Percentiles rank a stretch among this genome's conserved stretches.
phyloP scores from a whole-genome alignment of 495 filamentous ascomycete species.

The Cetradonia linearis region DNA sequence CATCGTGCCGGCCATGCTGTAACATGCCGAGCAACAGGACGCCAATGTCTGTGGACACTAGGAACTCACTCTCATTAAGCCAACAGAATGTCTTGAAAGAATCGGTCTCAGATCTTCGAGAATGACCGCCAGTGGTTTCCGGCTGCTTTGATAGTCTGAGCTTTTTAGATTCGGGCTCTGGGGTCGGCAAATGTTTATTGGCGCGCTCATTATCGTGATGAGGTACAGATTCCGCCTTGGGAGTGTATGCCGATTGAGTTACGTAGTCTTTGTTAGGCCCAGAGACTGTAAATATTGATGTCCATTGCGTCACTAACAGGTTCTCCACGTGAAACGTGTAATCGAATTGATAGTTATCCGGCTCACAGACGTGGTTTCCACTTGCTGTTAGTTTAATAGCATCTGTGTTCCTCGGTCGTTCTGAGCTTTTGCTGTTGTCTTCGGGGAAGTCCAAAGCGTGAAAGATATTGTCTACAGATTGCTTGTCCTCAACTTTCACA shows the following conservation, averaged over 20 bases:
- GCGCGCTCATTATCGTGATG: not conserved
- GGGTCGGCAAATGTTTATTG: not conserved
- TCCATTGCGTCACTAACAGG: not conserved
- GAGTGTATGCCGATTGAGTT: slow-evolving; percentile 9
- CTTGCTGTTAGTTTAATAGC: slow-evolving; percentile 5
- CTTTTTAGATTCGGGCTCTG: not conserved
- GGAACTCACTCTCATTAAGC: slow-evolving; percentile 43
- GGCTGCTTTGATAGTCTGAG: not conserved
- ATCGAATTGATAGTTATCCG: slow-evolving; percentile 23
- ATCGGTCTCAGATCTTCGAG: slow-evolving; percentile 28
- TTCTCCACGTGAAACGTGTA: slow-evolving; percentile 22
- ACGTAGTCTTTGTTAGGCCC: slow-evolving; percentile 5
- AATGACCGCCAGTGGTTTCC: not conserved
- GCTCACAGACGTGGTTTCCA: slow-evolving; percentile 26
- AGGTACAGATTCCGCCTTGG: not conserved
- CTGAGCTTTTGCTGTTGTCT: not conserved
- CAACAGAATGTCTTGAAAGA: slow-evolving; percentile 56
- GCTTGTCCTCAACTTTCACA: slow-evolving; percentile 23
- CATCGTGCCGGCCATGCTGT: not conserved
- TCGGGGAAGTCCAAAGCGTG: slow-evolving; percentile 23
- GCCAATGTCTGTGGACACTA: slow-evolving; percentile 52
- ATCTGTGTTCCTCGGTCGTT: not conserved
- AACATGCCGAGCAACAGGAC: slow-evolving; percentile 43
- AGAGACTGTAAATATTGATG: not conserved
- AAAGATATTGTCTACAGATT: slow-evolving; percentile 26